These are phyloP conservation scores for Monosiga brevicollis DNA, from an alignment of 78 protist species.

Conservation along the genomic window DNA sequence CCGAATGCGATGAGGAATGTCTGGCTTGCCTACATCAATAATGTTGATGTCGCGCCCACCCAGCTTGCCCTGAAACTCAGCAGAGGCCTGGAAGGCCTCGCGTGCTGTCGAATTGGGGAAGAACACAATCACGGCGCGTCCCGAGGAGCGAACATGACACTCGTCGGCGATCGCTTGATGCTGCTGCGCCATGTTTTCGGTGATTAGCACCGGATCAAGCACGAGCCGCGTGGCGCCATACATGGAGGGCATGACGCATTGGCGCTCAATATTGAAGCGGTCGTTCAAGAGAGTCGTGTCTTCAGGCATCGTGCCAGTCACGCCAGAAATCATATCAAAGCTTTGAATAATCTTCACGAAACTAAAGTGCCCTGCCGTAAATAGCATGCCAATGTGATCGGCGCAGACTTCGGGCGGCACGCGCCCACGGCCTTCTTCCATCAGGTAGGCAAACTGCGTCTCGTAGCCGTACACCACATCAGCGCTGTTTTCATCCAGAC, in stretches of 20 bases:
- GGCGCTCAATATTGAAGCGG: background rate
- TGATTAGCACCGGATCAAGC: background rate
- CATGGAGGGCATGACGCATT: background rate
- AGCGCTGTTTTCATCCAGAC: background rate
- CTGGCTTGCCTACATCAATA: too few species aligned
- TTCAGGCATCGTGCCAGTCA: background rate
- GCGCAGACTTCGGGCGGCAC: background rate
- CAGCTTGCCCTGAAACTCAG: too few species aligned
- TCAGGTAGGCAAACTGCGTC: background rate
- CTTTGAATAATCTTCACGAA: background rate
- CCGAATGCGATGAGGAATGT: too few species aligned
- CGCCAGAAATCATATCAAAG: background rate
- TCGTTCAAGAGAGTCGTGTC: background rate
- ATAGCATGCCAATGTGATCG: background rate
- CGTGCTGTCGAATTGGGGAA: background rate
- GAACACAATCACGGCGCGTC: constrained; percentile 18
- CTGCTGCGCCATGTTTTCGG: background rate
- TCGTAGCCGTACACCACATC: background rate
- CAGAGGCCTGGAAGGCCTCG: background rate
- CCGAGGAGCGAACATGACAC: background rate
- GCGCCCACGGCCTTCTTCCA: background rate
- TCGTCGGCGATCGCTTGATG: background rate
- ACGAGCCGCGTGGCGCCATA: background rate
- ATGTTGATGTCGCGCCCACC: background rate
- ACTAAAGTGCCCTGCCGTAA: background rate